Percentiles rank a stretch among this genome's conserved stretches.
These are phyloP conservation scores for Suillus sp. DNA, from an alignment of 768 basidiomycete genomes.

Conservation along the genomic window DNA sequence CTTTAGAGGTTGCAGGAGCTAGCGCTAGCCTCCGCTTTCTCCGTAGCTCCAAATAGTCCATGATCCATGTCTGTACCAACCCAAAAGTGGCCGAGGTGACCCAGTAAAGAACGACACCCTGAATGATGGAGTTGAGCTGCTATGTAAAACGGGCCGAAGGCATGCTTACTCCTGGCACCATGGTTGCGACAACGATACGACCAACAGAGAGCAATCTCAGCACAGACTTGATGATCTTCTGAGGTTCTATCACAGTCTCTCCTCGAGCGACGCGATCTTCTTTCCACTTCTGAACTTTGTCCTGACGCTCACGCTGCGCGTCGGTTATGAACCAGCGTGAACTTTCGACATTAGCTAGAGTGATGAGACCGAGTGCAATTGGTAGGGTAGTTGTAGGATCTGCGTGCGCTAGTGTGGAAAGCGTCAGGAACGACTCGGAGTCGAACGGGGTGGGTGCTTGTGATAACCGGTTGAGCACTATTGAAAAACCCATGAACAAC, in stretches of 20 bases:
- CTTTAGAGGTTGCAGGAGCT: neutral
- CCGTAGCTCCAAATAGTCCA: slow-evolving; percentile 64
- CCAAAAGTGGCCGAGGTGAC: slow-evolving; percentile 75
- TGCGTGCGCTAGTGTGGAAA: slow-evolving; percentile 68
- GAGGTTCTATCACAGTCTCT: slow-evolving; percentile 47
- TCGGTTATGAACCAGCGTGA: slow-evolving; percentile 71
- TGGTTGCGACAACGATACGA: slow-evolving; percentile 65
- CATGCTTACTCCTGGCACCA: slow-evolving; percentile 68
- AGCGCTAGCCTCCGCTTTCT: slow-evolving; percentile 33
- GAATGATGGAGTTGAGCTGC: slow-evolving; percentile 12
- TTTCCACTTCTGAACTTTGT: slow-evolving; percentile 48
- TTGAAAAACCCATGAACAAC: slow-evolving; percentile 67
- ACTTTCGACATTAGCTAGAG: slow-evolving; percentile 79
- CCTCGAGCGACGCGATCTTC: slow-evolving; percentile 45
- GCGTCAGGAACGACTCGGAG: slow-evolving; percentile 74
- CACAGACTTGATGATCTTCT: slow-evolving; percentile 53
- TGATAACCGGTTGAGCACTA: slow-evolving; percentile 57
- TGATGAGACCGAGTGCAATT: slow-evolving; percentile 69
- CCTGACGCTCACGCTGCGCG: slow-evolving; percentile 53
- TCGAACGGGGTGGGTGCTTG: slow-evolving; percentile 66
- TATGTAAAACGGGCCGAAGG: slow-evolving; percentile 7
- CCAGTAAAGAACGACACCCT: slow-evolving; percentile 76
- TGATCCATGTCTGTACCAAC: slow-evolving; percentile 69
- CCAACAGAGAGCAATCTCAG: slow-evolving; percentile 61
- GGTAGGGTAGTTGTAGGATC: slow-evolving; percentile 74